Base-by-base conservation (phyloP, 179 eudicot species). In the Silene noctiflora region DNA sequence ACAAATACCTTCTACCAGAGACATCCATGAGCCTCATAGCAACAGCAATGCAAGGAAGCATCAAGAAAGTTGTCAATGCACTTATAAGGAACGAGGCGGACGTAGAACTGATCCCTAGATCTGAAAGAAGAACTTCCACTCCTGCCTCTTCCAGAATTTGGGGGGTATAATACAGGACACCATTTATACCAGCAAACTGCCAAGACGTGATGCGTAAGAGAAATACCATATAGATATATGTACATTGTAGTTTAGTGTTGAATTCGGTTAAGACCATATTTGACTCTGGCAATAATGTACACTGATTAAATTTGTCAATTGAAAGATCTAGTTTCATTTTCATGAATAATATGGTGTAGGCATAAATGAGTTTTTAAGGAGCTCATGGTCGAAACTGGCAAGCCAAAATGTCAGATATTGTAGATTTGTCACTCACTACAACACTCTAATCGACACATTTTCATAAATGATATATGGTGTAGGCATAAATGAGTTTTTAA, bases 11-110 rank as follows among this genome's bases (percentile, higher is more conserved):
- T 91, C 98, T 85, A 74, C 98, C 98, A 68, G 94, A 71, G 67
- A 90, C 51, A 80, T 94, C 98, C 94, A 94, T 90, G 81, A 92
- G 94, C 71, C 86, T 88, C 98, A 94, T 94, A 7, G 98, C 97
- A 70, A 94, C 83, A n/a, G 85, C 91, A 27, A 92, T 89, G 46
- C 89, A 82, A 58, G 98, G 98, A 80, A 94, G 97, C 96, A 89
- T 92, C 81, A 92, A 77, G 75, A 90, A 76, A 63, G 91, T 90
- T 48, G 98, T 92, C 55, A 92, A 19, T 21, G 88, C 98, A 73
- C 98, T 94, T 35, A 94, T 89, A 62, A 94, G 97, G 80, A 94
- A 89, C 42, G 98, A 89, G 2, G 97, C 79, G 69, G 98, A 90
- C 11, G 89, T 90, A 4, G 97, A 81, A 48, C 92, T 77, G 53